Percentiles rank a stretch among this genome's conserved stretches.
Conservation (phyloP, 768 basidiomycete species). For the Lactifluus subvellereus region DNA sequence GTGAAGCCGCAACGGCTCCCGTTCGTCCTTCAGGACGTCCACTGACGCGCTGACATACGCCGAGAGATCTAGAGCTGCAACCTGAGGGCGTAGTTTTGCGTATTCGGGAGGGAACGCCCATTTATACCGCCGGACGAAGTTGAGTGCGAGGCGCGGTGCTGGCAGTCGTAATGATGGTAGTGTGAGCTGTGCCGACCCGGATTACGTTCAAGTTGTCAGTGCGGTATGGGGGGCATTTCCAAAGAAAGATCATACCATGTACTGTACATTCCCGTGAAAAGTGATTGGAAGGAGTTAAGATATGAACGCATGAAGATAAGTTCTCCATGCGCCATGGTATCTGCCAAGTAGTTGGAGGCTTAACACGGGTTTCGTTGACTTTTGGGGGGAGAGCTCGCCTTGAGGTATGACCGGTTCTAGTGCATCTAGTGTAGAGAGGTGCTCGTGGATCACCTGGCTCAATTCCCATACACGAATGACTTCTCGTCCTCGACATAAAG, state of each 20-base stretch:
- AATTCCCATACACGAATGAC: constrained; percentile 75
- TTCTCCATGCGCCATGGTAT: constrained; percentile 13
- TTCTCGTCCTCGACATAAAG: constrained; percentile 64
- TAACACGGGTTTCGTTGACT: not conserved
- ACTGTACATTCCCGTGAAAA: constrained; percentile 50
- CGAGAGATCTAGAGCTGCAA: constrained; percentile 53
- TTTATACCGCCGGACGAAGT: constrained; percentile 65
- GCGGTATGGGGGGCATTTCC: not conserved
- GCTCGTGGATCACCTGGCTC: constrained; percentile 48
- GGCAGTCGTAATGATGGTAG: constrained; percentile 43
- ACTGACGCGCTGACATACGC: constrained; percentile 38
- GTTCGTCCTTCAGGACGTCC: not conserved
- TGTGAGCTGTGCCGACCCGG: constrained; percentile 37
- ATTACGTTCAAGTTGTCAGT: not conserved
- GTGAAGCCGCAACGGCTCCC: constrained; percentile 42
- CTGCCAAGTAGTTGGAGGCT: not conserved
- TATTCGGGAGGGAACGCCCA: constrained; percentile 68
- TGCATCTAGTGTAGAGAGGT: constrained; percentile 49
- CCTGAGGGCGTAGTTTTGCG: constrained; percentile 41
- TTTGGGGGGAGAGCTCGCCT: constrained; percentile 30
- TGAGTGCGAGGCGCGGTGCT: constrained; percentile 48
- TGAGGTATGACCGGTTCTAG: constrained; percentile 37
- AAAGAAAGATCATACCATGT: constrained; percentile 39
- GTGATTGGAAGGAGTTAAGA: constrained; percentile 31
- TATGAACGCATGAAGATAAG: constrained; percentile 7